Base-by-base conservation (phyloP, 805 yeast genomes). In the Kodamaea nitidulidarum region DNA sequence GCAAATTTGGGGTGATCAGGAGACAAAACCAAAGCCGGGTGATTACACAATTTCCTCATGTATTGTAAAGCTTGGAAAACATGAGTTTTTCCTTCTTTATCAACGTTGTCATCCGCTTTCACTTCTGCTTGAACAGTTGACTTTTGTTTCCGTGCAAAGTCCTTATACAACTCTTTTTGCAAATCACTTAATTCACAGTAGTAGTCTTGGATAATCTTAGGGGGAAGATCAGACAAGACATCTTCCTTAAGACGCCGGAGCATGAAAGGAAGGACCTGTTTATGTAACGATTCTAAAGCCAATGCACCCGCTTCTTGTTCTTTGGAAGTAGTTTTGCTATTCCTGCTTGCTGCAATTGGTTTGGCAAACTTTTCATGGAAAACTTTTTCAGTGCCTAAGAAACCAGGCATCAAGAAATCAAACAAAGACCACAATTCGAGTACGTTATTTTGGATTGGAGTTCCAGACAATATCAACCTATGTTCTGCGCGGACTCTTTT, bases 321-420 rank as follows among this genome's bases (percentile, higher is more conserved):
- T 52, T 82, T 91, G 0, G 95, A 81, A 2, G 88, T 77, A 0
- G 90, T 86, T 57, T 90, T 91, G 49, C 88, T 81, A 49, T 85
- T 87, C 55, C 96, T 73, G 29, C 95, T 84, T 2, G 95, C 91
- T 3, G 97, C 91, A 58, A 93, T 93, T 2, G 99, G 99, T 55
- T 90, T 90, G n/a, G 97, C 95, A 71, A 91, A 93, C 49, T 90
- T 76, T 46, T 91, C 98, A 54, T 88, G 93, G 67, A 93, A 93
- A 36, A 83, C 75, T 61, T 88, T 91, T 55, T 93, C 98, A 2
- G 95, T 81, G 10, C 99, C 99, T 47, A 93, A 69, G 55, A 93
- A 93, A 0, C 99, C 99, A 2, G 99, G 99, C 99, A 93, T 93
- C 60, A 93, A 71, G 60, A 88, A 93, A 61, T 93, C 98, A 69